These are phyloP conservation scores for Aspergillus persii DNA, from an alignment of 2,329 filamentous ascomycete species.

Conservation along the genomic window DNA sequence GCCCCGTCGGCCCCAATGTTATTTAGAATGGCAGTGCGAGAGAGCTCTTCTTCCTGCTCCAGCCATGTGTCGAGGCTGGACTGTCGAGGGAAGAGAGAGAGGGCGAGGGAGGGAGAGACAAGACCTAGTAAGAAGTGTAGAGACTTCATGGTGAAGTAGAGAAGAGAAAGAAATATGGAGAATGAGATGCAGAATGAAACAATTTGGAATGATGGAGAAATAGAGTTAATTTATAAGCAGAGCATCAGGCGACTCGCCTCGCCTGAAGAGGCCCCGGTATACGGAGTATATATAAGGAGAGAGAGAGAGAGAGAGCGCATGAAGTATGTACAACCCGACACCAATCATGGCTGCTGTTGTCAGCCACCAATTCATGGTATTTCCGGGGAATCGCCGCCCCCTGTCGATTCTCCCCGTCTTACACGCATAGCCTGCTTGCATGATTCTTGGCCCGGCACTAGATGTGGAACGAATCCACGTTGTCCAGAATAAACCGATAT, in stretches of 20 bases:
- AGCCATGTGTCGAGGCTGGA: conserved; percentile 23
- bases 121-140: neutral
- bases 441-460: conserved; percentile 8
- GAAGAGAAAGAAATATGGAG: neutral
- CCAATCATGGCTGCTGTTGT: neutral
- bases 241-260: neutral
- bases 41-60: conserved; percentile 45
- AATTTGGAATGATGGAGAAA: too few species aligned
- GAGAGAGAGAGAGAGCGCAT: too few species aligned
- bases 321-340: neutral
- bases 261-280: neutral
- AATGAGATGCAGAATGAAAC: neutral
- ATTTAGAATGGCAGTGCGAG: conserved; percentile 52
- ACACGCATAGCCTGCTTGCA: neutral
- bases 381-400: neutral
- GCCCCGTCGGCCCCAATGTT: conserved; percentile 56
- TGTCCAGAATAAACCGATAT: conserved; percentile 40
- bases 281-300: neutral
- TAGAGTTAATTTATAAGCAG: neutral
- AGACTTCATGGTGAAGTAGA: neutral
- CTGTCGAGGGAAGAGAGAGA: neutral
- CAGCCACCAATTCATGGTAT: neutral
- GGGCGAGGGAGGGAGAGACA: neutral
- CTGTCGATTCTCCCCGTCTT: neutral
- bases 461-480: conserved; percentile 25